Base-by-base conservation (phyloP, 139 green algal genomes). In the Chlamydomonas schloesseri region DNA sequence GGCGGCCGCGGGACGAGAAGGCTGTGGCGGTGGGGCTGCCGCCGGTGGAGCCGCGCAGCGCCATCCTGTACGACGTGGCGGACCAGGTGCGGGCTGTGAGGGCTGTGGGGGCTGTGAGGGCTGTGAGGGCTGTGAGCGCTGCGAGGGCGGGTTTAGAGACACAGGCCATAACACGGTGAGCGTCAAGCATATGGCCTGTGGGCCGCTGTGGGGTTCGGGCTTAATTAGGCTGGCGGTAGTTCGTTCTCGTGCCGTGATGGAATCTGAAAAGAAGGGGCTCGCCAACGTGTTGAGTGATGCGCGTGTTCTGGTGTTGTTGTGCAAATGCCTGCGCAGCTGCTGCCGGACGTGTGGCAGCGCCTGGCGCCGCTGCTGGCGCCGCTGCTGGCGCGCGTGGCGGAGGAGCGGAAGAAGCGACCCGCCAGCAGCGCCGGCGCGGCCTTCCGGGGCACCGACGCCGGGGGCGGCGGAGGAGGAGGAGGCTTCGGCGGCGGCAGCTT, bases 361-460 rank as follows among this genome's bases (percentile, higher is more conserved):
- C 78, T 84, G 28, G 78, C 64, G 21, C 78, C 78, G 21, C 31
- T 65, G 29, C 78, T 84, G 78, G 78, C 78, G 64, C 78, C 78
- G 6, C 21, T 84, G 20, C 78, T 84, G 46, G 8, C 6, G 0
- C 64, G n/a, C 3, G 13, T 84, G 65, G 79, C 67, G 31, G 65
- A 28, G 67, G 60, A 85, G 50, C 47, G 79, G 20, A 50, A 31
- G 20, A 3, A 21, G 47, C 67, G 55, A 15, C 47, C 55, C 72
- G 72, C 18, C 46, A 21, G 37, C 3, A 28, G 13, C 46, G 46
- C 64, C 24, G 69, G 34, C 6, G 70, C 36, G 31, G 79, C 47
- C 18, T 73, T 69, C 67, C 18, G 20, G 47, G 18, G n/a, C 64
- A 10, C 6, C 29, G 64, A 4, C n/a, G n/a, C 26, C 64, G n/a